Conservation (phyloP, 352 stramenopile species). For the Detonula confervacea region DNA sequence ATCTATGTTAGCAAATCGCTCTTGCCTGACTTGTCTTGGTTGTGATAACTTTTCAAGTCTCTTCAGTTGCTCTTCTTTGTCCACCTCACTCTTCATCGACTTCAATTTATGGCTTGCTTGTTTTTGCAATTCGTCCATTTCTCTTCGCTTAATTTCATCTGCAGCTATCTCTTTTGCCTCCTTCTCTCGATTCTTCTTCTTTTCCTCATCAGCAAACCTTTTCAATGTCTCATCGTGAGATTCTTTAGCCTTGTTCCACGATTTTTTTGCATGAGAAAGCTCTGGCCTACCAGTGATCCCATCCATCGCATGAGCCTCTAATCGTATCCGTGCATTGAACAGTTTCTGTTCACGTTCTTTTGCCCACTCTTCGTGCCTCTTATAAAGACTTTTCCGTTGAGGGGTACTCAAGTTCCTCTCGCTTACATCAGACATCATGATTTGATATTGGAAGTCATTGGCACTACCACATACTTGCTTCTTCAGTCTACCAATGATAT, state of each 20-base stretch:
- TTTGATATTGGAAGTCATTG: slow-evolving; percentile 36
- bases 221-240: slow-evolving; percentile 48
- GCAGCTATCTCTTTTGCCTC: slow-evolving; percentile 30
- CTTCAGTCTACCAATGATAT: slow-evolving; percentile 47
- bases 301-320: slow-evolving; percentile 39
- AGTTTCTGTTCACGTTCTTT: slow-evolving; percentile 44
- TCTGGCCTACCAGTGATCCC: slow-evolving; percentile 43
- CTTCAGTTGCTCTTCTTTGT: slow-evolving; percentile 46
- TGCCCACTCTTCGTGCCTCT: slow-evolving; percentile 43
- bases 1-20: background rate
- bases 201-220: slow-evolving; percentile 29
- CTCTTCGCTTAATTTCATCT: slow-evolving; percentile 34
- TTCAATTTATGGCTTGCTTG: slow-evolving; percentile 27
- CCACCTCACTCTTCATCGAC: slow-evolving; percentile 26
- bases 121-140: slow-evolving; percentile 31
- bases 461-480: slow-evolving; percentile 34
- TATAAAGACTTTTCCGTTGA: slow-evolving; percentile 24
- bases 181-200: slow-evolving; percentile 25
- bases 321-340: slow-evolving; percentile 22
- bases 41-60: slow-evolving; percentile 37
- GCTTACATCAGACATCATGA: background rate
- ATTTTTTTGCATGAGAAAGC: slow-evolving; percentile 29
- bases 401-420: background rate
- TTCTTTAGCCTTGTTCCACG: slow-evolving; percentile 51
- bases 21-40: slow-evolving; percentile 26